Evolutionary conservation across 192 early-diverging fungal species (phyloP).

Genomic region (Neocallimastix lanati): DNA sequence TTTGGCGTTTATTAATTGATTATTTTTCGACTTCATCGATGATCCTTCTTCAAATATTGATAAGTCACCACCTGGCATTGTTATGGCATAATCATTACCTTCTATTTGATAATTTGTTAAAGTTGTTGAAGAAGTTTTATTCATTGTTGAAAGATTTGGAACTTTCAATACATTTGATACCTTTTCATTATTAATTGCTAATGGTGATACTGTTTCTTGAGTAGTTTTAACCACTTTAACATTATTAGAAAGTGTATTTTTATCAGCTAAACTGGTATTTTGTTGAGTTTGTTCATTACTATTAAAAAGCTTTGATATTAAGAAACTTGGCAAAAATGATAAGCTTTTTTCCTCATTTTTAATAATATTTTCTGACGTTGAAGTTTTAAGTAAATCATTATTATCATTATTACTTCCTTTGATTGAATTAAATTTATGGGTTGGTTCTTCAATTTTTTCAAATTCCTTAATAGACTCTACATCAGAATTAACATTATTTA

Average conservation of each 20-base stretch:
- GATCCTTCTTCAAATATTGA: not conserved
- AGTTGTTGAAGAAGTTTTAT: not conserved
- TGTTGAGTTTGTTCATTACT: not conserved
- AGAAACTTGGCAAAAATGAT: not conserved
- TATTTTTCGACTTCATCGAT: too few relatives aligned
- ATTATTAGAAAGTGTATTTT: not conserved
- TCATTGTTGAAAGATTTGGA: not conserved
- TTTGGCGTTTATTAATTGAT: too few relatives aligned
- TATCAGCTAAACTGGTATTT: not conserved
- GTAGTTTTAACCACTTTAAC: not conserved
- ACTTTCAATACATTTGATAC: not conserved
- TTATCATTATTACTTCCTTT: not conserved
- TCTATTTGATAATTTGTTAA: not conserved
- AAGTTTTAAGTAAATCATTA: not conserved
- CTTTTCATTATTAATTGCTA: not conserved
- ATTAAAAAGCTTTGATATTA: not conserved
- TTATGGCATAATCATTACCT: not conserved
- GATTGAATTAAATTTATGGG: not conserved
- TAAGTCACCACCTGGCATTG: not conserved
- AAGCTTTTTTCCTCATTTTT: too few relatives aligned
- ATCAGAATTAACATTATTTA: not conserved
- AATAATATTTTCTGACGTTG: not conserved
- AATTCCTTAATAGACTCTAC: not conserved
- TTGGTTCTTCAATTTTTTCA: not conserved
- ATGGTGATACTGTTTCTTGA: not conserved